These are phyloP conservation scores for Neurospora hispaniola DNA, from an alignment of 495 filamentous ascomycete species.

Conservation along the genomic window DNA sequence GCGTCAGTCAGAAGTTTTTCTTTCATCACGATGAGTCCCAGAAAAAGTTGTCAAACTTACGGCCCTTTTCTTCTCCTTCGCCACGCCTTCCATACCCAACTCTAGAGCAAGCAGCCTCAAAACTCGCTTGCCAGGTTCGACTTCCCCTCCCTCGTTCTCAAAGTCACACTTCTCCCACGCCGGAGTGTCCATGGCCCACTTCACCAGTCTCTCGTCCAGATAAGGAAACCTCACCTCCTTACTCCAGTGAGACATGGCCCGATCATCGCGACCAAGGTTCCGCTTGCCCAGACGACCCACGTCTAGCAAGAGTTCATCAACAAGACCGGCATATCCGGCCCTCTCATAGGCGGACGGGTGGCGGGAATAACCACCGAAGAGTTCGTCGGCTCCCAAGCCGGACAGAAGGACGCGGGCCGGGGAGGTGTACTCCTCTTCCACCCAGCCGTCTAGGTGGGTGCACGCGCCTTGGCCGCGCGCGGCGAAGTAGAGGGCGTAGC, in stretches of 20 bases:
- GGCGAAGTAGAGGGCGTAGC: constrained; percentile 84
- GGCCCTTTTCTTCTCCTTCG: constrained; percentile 84
- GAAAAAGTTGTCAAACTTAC: constrained; percentile 25
- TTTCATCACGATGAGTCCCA: background rate
- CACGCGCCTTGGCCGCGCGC: constrained; percentile 60
- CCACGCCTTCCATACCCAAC: constrained; percentile 57
- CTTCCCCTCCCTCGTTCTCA: constrained; percentile 26
- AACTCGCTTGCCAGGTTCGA: constrained; percentile 73
- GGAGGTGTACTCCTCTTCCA: constrained; percentile 44
- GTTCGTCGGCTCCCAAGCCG: constrained; percentile 89
- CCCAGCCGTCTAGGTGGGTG: constrained; percentile 2
- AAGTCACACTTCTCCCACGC: constrained; percentile 86
- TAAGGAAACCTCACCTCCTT: constrained; percentile 88
- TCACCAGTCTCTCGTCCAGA: constrained; percentile 76
- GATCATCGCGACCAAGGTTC: constrained; percentile 89
- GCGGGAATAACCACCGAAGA: constrained; percentile 86
- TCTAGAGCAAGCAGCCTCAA: constrained; percentile 67
- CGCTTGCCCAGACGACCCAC: constrained; percentile 78
- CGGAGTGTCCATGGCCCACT: constrained; percentile 62
- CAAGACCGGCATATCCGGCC: constrained; percentile 54
- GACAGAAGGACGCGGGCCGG: constrained; percentile 78
- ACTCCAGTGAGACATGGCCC: constrained; percentile 81
- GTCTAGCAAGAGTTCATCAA: constrained; percentile 80
- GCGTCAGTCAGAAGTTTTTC: constrained; percentile 2
- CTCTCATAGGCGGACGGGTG: constrained; percentile 68